phyloP scores from a whole-genome alignment of 2,329 filamentous ascomycete genomes.

The Sclerotinia sclerotiorum region DNA sequence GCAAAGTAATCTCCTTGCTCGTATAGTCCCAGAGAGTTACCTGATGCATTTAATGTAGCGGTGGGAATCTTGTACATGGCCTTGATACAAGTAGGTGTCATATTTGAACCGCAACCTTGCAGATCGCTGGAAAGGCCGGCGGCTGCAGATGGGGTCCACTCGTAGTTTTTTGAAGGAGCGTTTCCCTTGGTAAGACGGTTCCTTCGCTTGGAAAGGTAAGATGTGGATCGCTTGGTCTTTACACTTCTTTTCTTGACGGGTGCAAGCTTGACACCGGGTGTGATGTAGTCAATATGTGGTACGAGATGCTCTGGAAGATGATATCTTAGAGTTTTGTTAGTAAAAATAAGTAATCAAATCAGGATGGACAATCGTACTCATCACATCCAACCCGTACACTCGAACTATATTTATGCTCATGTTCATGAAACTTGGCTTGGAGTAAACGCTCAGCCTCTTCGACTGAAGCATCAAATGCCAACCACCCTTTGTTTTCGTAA shows the following conservation, averaged over 20 bases:
- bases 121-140: conserved; percentile 20
- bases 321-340: conserved; percentile 37
- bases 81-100: conserved; percentile 32
- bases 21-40: conserved; percentile 24
- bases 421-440: conserved; percentile 41
- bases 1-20: conserved; percentile 32
- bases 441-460: conserved; percentile 42
- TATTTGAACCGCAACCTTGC: conserved; percentile 27
- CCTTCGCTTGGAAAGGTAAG: conserved; percentile 8
- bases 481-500: conserved; percentile 41
- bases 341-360: neutral
- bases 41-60: conserved; percentile 20
- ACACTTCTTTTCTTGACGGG: conserved; percentile 28
- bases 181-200: conserved; percentile 13
- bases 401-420: conserved; percentile 37
- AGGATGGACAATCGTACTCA: conserved; percentile 30
- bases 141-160: conserved; percentile 15
- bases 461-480: conserved; percentile 42
- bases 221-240: conserved; percentile 23
- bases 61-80: conserved; percentile 41
- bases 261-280: conserved; percentile 45
- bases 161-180: neutral
- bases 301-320: conserved; percentile 46
- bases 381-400: conserved; percentile 41
- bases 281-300: conserved; percentile 49